Base-by-base conservation (phyloP, 352 stramenopile genomes). In the Phytopythium boreale region DNA sequence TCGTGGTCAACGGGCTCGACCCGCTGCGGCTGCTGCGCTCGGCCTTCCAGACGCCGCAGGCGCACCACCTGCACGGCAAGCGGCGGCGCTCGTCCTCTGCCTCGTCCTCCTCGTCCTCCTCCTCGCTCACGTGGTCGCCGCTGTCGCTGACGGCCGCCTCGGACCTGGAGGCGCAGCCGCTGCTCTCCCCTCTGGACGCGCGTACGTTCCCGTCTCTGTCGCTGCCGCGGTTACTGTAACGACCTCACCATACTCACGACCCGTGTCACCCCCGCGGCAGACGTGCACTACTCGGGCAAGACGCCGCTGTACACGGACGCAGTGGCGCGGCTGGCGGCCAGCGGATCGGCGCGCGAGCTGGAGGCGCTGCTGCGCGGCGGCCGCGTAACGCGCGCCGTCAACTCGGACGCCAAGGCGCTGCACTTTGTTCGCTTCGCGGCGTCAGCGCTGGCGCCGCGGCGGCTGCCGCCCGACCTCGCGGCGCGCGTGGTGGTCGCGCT, bases 241-340 rank as follows among this genome's bases (percentile, higher is more conserved):
- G 20, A 6, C n/a, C 46, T 27, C 46, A 19, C 11, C 11, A 8
- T 19, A 1, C 46, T 52, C 46, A 27, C 3, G 5, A 5, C 2
- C 46, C 12, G 4, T 29, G n/a, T 22, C 17, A 15, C 1, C 9
- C 6, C 10, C 46, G 6, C 46, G 31, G 17, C 58, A 88, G 79
- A 69, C 22, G 73, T 86, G 31, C 71, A 77, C 53, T 83, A 82
- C 63, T 81, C 78, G 17, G 84, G 81, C 51, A 82, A 87, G 46
- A 76, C 83, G 55, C 77, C 80, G 61, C 69, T 91, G 56, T 91
- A 93, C 67, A 84, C 79, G 1, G 84, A 93, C 61, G 77, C 80
- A 12, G 85, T 93, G 59, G 64, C 71, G 5, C 68, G 78, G 53
- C 59, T 93, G 49, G 66, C 64, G 24, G 67, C 69, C 14, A 82